Conservation (phyloP, 805 yeast genomes). For the Zygoascus biomembranicola region DNA sequence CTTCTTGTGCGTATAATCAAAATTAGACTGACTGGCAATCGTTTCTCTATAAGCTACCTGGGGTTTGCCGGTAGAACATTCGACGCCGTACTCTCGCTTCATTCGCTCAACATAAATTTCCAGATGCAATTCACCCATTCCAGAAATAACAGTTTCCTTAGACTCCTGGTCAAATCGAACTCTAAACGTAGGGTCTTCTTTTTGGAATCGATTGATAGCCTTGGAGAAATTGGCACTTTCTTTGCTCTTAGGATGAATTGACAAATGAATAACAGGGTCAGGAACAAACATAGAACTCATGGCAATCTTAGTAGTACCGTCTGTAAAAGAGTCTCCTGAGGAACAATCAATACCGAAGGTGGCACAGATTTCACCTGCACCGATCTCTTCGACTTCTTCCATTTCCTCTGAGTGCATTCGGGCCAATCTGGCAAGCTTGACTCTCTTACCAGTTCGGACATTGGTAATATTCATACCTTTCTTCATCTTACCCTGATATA, state of each 20-base stretch:
- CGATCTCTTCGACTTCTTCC: conserved; percentile 95
- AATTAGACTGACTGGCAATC: conserved; percentile 58
- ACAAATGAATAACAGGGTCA: conserved; percentile 93
- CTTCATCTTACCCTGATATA: conserved; percentile 89
- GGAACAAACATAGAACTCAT: conserved; percentile 99
- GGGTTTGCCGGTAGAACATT: conserved; percentile 92
- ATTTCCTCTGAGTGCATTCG: conserved; percentile 98
- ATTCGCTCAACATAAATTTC: conserved; percentile 98
- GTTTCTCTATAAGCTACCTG: conserved; percentile 98
- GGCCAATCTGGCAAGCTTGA: conserved; percentile 86
- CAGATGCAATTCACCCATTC: conserved; percentile 97
- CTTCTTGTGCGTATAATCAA: conserved; percentile 93
- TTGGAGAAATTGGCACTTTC: conserved; percentile 88
- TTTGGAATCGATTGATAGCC: conserved; percentile 95
- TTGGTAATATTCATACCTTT: conserved; percentile 87
- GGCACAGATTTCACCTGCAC: conserved; percentile 98
- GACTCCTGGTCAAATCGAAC: conserved; percentile 85
- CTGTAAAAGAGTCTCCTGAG: conserved; percentile 96
- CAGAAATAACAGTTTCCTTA: conserved; percentile 90
- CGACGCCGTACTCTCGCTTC: conserved; percentile 94
- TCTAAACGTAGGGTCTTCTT: conserved; percentile 97
- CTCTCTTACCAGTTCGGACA: conserved; percentile 85
- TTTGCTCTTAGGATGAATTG: conserved; percentile 79
- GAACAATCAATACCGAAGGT: conserved; percentile 98
- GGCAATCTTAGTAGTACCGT: conserved; percentile 68